Percentiles rank a stretch among this genome's conserved stretches.
phyloP scores from a whole-genome alignment of 805 yeast species.

The Brettanomyces bruxellensis region DNA sequence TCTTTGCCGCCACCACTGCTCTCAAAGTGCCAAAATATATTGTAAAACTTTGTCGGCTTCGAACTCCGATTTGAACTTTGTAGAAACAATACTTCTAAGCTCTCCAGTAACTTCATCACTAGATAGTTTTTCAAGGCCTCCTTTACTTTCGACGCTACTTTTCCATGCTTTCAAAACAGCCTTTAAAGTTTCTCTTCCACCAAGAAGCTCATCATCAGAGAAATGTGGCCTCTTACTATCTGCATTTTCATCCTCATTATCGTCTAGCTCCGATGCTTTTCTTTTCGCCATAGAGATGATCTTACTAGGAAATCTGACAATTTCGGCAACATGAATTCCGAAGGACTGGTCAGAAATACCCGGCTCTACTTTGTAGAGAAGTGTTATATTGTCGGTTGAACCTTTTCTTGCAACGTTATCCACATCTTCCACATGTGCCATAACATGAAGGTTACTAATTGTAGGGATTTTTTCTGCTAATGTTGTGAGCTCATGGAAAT shows the following conservation, averaged over 20 bases:
- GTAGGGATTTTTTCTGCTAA: slow-evolving; percentile 52
- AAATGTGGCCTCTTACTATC: slow-evolving; percentile 42
- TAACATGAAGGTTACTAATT: slow-evolving; percentile 83
- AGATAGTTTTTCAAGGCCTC: slow-evolving; percentile 33
- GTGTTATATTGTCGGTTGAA: slow-evolving; percentile 60
- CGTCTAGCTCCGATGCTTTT: slow-evolving; percentile 79
- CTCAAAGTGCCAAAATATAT: slow-evolving; percentile 15
- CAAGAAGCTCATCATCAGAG: slow-evolving; percentile 38
- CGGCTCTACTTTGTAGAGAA: slow-evolving; percentile 87
- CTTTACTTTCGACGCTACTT: slow-evolving; percentile 32
- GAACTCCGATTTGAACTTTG: slow-evolving; percentile 12
- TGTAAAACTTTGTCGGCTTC: slow-evolving; percentile 11
- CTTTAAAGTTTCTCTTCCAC: slow-evolving; percentile 48
- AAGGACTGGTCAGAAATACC: slow-evolving; percentile 96
- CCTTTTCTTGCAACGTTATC: slow-evolving; percentile 23
- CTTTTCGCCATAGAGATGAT: slow-evolving; percentile 93
- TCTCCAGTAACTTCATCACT: slow-evolving; percentile 30
- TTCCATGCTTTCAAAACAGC: slow-evolving; percentile 48
- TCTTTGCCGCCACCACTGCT: not conserved
- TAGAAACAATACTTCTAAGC: slow-evolving; percentile 28
- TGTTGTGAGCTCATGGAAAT: slow-evolving; percentile 90
- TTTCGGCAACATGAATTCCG: slow-evolving; percentile 96
- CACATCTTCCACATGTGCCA: slow-evolving; percentile 65
- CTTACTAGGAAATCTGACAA: slow-evolving; percentile 85
- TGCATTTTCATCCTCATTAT: slow-evolving; percentile 28